Conservation (phyloP, 805 yeast genomes). For the Trichomonascus vanleenenianus region DNA sequence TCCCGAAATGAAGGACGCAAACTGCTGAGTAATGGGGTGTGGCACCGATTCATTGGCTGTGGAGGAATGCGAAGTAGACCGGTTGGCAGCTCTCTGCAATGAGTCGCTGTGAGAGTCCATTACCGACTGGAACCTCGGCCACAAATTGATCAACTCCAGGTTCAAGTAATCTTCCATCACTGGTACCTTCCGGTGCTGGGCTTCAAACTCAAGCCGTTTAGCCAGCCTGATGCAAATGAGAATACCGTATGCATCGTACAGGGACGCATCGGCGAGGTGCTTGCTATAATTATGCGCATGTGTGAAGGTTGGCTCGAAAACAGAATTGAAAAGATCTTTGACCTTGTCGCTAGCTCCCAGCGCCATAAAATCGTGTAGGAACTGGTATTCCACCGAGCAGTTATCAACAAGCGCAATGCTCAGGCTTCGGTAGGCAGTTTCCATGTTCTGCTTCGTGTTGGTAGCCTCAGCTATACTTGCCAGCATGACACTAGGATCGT, state of each 20-base stretch:
- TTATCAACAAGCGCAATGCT: conserved; percentile 69
- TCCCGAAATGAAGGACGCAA: conserved; percentile 65
- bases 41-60: conserved; percentile 38
- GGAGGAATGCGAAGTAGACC: conserved; percentile 23
- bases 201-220: conserved; percentile 54
- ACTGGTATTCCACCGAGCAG: conserved; percentile 65
- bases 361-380: conserved; percentile 60
- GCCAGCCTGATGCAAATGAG: conserved; percentile 65
- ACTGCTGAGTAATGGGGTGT: conserved; percentile 67
- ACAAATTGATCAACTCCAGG: conserved; percentile 54
- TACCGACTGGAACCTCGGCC: conserved; percentile 80
- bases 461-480: conserved; percentile 81
- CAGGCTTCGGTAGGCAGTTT: conserved; percentile 64
- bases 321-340: conserved; percentile 33
- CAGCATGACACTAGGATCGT: conserved; percentile 59
- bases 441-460: conserved; percentile 51
- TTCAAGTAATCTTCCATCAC: conserved; percentile 64
- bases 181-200: conserved; percentile 65
- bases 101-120: conserved; percentile 73
- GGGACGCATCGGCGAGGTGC: conserved; percentile 25
- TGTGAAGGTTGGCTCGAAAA: conserved; percentile 46
- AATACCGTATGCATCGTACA: conserved; percentile 69
- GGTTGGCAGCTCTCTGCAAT: conserved; percentile 45
- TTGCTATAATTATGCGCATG: conserved; percentile 44
- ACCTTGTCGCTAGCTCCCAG: conserved; percentile 4